A percentile compares a stretch with the other conserved stretches of the same genome.
Evolutionary conservation across 495 filamentous ascomycete species (phyloP).

Genomic region (Tuber umbilicatum): DNA sequence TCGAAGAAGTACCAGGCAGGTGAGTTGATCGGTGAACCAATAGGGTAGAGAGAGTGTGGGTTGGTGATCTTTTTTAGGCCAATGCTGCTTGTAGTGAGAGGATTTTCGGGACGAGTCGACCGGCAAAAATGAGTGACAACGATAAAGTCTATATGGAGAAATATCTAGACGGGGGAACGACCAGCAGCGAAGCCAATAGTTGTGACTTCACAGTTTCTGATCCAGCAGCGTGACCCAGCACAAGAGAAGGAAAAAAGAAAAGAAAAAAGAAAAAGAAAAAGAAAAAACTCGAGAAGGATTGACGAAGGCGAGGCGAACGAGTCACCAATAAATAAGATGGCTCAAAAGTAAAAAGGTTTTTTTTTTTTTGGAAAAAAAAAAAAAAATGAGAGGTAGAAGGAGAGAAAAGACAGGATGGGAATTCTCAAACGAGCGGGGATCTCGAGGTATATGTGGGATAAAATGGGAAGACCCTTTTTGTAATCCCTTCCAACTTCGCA

Average conservation of each 20-base stretch:
- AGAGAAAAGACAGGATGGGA: conserved; percentile 16
- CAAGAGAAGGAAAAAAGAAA: conserved; percentile 22
- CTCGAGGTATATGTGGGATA: conserved; percentile 38
- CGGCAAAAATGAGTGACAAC: conserved; percentile 40
- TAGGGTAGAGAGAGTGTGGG: conserved; percentile 24
- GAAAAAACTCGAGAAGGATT: conserved; percentile 21
- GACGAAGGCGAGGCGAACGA: conserved; percentile 14
- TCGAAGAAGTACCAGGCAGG: conserved; percentile 33
- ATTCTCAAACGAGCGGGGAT: conserved; percentile 33
- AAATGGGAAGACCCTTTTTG: conserved; percentile 24
- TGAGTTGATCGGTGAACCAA: conserved; percentile 32
- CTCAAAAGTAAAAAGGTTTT: background rate
- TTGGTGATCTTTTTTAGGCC: conserved; percentile 37
- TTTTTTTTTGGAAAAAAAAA: conserved; percentile 7
- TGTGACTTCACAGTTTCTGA: conserved; percentile 32
- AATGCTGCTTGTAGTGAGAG: conserved; percentile 19
- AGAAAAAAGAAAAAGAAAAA: conserved; percentile 22
- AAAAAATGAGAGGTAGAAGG: conserved; percentile 27
- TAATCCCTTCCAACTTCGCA: conserved; percentile 8
- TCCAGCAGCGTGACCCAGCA: conserved; percentile 40
- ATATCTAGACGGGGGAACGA: conserved; percentile 37
- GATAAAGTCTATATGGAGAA: conserved; percentile 37
- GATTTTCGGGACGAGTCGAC: conserved; percentile 37
- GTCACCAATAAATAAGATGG: conserved; percentile 23
- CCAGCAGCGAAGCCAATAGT: conserved; percentile 35